Evolutionary conservation across 352 stramenopile genomes (phyloP), one percentile per base, ranked within the genome.

Genomic region (Thalassiosira delicatula): DNA sequence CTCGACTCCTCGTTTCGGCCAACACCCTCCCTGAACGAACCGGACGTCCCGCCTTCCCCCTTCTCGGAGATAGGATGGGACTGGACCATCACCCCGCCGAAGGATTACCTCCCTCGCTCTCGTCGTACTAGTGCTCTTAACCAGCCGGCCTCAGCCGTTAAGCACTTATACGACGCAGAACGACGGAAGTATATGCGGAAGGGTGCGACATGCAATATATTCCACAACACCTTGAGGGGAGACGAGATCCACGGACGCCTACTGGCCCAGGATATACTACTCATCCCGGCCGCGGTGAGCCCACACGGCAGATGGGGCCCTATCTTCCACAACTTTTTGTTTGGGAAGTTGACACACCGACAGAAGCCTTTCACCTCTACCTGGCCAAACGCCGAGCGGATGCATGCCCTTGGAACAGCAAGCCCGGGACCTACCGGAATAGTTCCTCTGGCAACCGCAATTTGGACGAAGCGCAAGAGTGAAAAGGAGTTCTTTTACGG

Each of bases 401-500:
- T 76, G 68, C 40, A 76, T 21, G 3, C 29, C 2, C 53, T 29
- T 40, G n/a, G 23, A 2, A 68, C 53, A 12, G 40, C 9, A 23
- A 17, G 35, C 23, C 68, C 68, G 5, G 33, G 9, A 7, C 51
- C 68, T n/a, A 32, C 12, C 0, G 68, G 68, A 2, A 23, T 76
- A 0, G 46, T 68, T 17, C 51, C 3, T n/a, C 4, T 33, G 4
- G 53, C 54, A 4, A 27, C 14, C 17, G 8, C 17, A 2, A 7
- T 5, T 1, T 76, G 68, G 53, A 76, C 37, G 27, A 29, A 27
- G 14, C 2, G 42, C 33, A 25, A n/a, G 32, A 29, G 53, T n/a
- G 17, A 25, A 2, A 51, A 17, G 11, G 11, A 57, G 21, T n/a
- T 2, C n/a, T 79, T 71, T 49, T 79, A 63, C 21, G 70, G 70